phyloP scores from a whole-genome alignment of 2,329 filamentous ascomycete species.

The Fusarium sp. region DNA sequence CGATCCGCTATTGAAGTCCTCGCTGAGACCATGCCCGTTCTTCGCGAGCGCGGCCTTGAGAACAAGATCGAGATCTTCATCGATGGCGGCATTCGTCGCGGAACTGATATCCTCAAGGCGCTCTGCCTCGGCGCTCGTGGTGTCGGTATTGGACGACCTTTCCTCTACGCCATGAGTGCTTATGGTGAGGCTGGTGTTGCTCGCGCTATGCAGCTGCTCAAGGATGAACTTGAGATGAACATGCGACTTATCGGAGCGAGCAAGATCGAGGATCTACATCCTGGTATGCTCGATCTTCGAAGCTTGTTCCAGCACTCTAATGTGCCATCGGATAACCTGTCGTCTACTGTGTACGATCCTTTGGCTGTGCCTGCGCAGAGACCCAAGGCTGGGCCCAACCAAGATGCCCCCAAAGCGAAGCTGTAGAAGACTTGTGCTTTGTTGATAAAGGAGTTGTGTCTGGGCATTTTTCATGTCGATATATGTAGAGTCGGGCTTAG shows the following conservation, averaged over 20 bases:
- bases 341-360: slow-evolving; percentile 64
- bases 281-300: slow-evolving; percentile 81
- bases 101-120: slow-evolving; percentile 95
- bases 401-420: slow-evolving; percentile 53
- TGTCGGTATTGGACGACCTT: slow-evolving; percentile 93
- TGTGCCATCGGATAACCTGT: slow-evolving; percentile 62
- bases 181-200: slow-evolving; percentile 91
- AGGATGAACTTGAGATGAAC: slow-evolving; percentile 99
- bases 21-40: slow-evolving; percentile 90
- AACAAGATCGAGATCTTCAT: slow-evolving; percentile 87
- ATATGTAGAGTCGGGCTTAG: slow-evolving; percentile 34
- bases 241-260: slow-evolving; percentile 92
- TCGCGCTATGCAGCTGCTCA: slow-evolving; percentile 89
- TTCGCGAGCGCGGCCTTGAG: slow-evolving; percentile 78
- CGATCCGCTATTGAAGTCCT: slow-evolving; percentile 90
- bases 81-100: slow-evolving; percentile 89
- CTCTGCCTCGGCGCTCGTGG: slow-evolving; percentile 91
- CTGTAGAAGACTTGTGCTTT: slow-evolving; percentile 51
- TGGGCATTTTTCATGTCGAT: slow-evolving; percentile 2
- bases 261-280: slow-evolving; percentile 79
- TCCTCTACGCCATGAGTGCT: slow-evolving; percentile 94
- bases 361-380: slow-evolving; percentile 64
- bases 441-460: slow-evolving; percentile 4
- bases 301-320: slow-evolving; percentile 69
- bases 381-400: slow-evolving; percentile 49